Evolutionary conservation across 2,329 filamentous ascomycete species (phyloP).

Genomic region (Sporothrix protearum): DNA sequence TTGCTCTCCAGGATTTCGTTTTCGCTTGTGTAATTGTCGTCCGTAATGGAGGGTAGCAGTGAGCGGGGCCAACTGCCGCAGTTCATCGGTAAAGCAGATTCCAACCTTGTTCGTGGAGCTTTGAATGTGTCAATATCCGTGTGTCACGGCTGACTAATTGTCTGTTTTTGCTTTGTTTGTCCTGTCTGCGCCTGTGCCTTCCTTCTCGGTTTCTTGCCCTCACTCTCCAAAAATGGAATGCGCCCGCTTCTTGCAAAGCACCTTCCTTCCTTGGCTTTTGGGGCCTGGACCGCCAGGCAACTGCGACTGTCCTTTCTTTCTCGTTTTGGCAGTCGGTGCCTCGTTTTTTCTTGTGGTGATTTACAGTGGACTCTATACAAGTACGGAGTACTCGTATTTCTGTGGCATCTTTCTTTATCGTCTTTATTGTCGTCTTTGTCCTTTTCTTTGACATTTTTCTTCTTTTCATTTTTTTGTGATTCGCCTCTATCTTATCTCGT

Average conservation of each 20-base stretch:
- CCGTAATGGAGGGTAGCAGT: not conserved
- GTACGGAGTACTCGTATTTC: not conserved
- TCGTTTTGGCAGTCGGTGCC: not conserved
- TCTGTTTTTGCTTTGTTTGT: not conserved
- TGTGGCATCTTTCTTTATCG: no score
- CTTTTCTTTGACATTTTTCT: not conserved
- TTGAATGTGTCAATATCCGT: conserved; percentile 4
- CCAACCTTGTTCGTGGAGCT: not conserved
- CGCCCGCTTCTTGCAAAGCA: not conserved
- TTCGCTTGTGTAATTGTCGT: conserved; percentile 8
- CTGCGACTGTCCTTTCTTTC: not conserved
- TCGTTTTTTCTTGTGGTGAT: not conserved
- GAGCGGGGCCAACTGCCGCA: not conserved
- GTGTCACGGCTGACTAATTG: conserved; percentile 20
- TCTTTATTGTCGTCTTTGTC: no score
- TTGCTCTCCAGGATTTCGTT: not conserved
- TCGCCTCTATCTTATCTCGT: conserved; percentile 15
- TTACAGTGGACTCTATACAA: not conserved
- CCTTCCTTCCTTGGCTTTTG: not conserved
- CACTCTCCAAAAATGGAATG: not conserved
- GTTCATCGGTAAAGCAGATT: not conserved
- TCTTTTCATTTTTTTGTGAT: not conserved
- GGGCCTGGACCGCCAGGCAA: not conserved
- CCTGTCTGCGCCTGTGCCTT: not conserved
- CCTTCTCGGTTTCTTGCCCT: not conserved